Conservation (phyloP, 306 rosid species). For the Vigna radiata region DNA sequence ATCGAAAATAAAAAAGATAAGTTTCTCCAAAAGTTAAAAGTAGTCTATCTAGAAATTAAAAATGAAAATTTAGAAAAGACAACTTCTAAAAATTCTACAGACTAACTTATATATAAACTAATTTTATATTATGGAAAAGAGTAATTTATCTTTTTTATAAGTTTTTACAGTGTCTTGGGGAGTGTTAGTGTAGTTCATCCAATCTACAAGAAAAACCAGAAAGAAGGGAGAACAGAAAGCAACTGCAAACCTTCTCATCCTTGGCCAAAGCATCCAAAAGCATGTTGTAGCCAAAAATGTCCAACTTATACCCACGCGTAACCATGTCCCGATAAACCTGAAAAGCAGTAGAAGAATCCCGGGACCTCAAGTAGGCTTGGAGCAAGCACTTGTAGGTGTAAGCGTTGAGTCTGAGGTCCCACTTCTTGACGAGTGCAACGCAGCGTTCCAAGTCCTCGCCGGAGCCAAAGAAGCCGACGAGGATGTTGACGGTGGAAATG, state of each 20-base stretch:
- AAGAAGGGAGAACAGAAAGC: neutral
- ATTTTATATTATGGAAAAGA: too few species aligned
- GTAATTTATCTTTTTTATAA: too few species aligned
- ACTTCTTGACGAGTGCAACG: conserved; percentile 69
- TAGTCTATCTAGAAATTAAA: too few species aligned
- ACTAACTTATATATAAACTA: too few species aligned
- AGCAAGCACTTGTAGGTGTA: conserved; percentile 91
- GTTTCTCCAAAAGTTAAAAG: too few species aligned
- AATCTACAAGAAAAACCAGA: neutral
- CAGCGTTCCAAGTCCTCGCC: conserved; percentile 66
- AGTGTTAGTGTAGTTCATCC: neutral
- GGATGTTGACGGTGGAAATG: conserved; percentile 83
- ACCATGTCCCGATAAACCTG: conserved; percentile 63
- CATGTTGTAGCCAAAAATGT: conserved; percentile 82
- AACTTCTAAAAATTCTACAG: too few species aligned
- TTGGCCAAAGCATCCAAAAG: conserved; percentile 82
- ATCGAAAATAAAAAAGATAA: too few species aligned
- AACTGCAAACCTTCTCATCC: conserved; percentile 63
- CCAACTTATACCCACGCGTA: conserved; percentile 64
- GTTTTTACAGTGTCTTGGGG: too few species aligned
- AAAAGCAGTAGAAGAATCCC: conserved; percentile 60
- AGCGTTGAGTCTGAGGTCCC: conserved; percentile 72
- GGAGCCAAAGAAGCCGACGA: conserved; percentile 63
- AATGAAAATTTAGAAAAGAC: too few species aligned
- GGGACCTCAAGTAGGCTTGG: conserved; percentile 80